Percentiles rank a stretch among this genome's conserved stretches.
Conservation (phyloP, 352 stramenopile genomes). For the Phytophthora cryptogea region DNA sequence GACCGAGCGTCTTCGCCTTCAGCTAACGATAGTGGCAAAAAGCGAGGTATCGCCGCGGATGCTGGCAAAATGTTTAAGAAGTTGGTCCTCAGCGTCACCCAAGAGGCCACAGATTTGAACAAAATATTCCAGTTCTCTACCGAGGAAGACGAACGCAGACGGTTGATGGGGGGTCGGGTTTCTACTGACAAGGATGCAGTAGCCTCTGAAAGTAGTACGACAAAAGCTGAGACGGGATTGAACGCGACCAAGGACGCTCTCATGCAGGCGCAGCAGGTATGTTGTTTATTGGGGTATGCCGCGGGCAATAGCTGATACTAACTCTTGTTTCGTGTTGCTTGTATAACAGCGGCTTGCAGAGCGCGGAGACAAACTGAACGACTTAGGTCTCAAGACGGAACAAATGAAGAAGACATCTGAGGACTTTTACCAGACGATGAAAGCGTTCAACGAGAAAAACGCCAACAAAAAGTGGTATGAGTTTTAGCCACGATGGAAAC, state of each 20-base stretch:
- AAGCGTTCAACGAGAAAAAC: slow-evolving; percentile 86
- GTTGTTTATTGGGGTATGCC: background rate
- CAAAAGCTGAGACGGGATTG: slow-evolving; percentile 39
- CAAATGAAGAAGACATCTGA: slow-evolving; percentile 83
- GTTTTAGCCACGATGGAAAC: slow-evolving; percentile 41
- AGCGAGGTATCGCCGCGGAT: slow-evolving; percentile 55
- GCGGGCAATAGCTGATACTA: background rate
- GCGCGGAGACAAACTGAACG: slow-evolving; percentile 76
- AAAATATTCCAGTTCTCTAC: slow-evolving; percentile 78
- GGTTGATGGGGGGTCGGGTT: slow-evolving; percentile 59
- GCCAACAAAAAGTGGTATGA: slow-evolving; percentile 89
- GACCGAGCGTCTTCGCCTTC: slow-evolving; percentile 31
- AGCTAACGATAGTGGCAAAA: slow-evolving; percentile 35
- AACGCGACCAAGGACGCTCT: slow-evolving; percentile 65
- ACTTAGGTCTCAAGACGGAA: slow-evolving; percentile 80
- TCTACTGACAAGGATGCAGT: slow-evolving; percentile 21
- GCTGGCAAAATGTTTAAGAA: slow-evolving; percentile 76
- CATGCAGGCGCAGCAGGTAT: slow-evolving; percentile 72
- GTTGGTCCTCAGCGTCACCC: slow-evolving; percentile 63
- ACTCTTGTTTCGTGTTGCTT: slow-evolving; percentile 9
- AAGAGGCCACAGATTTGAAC: slow-evolving; percentile 69
- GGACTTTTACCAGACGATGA: slow-evolving; percentile 87
- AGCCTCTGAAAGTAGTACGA: slow-evolving; percentile 13
- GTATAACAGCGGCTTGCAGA: slow-evolving; percentile 64
- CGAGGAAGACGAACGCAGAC: slow-evolving; percentile 57